Percentiles rank a stretch among this genome's conserved stretches.
phyloP scores from a whole-genome alignment of 768 basidiomycete genomes.

The Collybiopsis confluens region DNA sequence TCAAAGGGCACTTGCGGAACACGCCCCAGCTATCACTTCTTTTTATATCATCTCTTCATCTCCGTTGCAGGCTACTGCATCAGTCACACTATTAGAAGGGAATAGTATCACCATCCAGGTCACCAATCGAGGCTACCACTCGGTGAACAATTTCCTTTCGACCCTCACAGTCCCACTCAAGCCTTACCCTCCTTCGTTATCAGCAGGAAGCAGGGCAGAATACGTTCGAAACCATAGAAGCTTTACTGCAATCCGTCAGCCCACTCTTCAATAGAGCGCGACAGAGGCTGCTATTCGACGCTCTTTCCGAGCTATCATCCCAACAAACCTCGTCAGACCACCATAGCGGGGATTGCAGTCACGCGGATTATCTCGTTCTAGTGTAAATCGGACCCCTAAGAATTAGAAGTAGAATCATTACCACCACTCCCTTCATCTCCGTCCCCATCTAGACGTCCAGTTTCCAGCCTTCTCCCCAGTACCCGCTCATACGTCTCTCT shows the following conservation, averaged over 20 bases:
- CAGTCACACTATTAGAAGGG: constrained; percentile 56
- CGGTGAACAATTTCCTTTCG: constrained; percentile 34
- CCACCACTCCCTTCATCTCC: constrained; percentile 9
- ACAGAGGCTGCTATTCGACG: constrained; percentile 36
- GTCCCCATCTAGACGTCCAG: constrained; percentile 25
- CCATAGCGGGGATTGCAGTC: too few relatives aligned
- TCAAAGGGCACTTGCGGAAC: constrained; percentile 49
- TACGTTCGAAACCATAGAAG: constrained; percentile 57
- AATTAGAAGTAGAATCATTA: constrained; percentile 11
- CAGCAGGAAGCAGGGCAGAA: constrained; percentile 14
- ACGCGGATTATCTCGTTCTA: neutral
- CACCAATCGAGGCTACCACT: constrained; percentile 49
- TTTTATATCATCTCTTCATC: constrained; percentile 39
- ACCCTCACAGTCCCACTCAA: too few relatives aligned
- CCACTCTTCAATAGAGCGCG: constrained; percentile 44
- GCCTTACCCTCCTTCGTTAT: too few relatives aligned
- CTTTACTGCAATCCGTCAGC: constrained; percentile 51
- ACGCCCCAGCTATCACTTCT: constrained; percentile 49
- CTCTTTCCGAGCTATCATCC: constrained; percentile 28
- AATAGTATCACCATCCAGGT: constrained; percentile 41
- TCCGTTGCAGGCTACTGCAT: constrained; percentile 45
- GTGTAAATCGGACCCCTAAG: constrained; percentile 28
- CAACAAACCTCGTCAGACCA: neutral
- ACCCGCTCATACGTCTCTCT: constrained; percentile 52
- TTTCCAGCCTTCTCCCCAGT: constrained; percentile 35